Base-by-base conservation (phyloP, 2,329 filamentous ascomycete genomes). In the Fusarium nisikadoi region DNA sequence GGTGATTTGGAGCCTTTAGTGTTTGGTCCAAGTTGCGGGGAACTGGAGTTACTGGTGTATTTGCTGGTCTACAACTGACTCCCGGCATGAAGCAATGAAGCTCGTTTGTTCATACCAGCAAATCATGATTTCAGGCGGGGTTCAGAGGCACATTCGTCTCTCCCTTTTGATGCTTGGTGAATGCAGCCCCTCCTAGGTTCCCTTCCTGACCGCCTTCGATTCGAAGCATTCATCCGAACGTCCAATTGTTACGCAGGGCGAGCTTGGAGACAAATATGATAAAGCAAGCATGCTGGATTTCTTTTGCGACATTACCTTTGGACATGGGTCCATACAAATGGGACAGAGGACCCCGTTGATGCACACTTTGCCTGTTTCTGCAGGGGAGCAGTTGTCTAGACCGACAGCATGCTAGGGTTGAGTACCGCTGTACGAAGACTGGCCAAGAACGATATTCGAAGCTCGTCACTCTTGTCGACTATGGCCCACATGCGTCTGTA, bases 191-290 rank as follows among this genome's bases (percentile, higher is more conserved):
- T 70, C 60, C 66, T 52, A 31, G 47, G 56, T 55, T 62, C 31
- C 57, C 55, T 52, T 62, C 71, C 68, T 76, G 74, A 76, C 74
- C 74, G 74, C 74, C 74, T 76, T 62, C 67, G 52, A 64, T 62
- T 62, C 65, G 49, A 65, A 56, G 42, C 65, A 74, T 62, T 68
- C 64, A 61, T 66, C 74, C 71, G 69, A 75, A 70, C 64, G 57
- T 72, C 71, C 68, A 73, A 71, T 69, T 70, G 65, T 61, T 72
- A 62, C 69, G 55, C 68, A 68, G 59, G 62, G 72, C 47, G 60
- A 75, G 70, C 57, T 58, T 65, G 60, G 56, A 72, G 68, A 74
- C 65, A 65, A 65, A 68, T 49, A 60, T 68, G 70, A 73, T 73
- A 67, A 67, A 69, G 54, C 70, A 72, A 69, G 57, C 65, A 68